Evolutionary conservation across 192 early-diverging fungal genomes (phyloP), one percentile per base, ranked within the genome.

Genomic region (Linnemannia hyalina): DNA sequence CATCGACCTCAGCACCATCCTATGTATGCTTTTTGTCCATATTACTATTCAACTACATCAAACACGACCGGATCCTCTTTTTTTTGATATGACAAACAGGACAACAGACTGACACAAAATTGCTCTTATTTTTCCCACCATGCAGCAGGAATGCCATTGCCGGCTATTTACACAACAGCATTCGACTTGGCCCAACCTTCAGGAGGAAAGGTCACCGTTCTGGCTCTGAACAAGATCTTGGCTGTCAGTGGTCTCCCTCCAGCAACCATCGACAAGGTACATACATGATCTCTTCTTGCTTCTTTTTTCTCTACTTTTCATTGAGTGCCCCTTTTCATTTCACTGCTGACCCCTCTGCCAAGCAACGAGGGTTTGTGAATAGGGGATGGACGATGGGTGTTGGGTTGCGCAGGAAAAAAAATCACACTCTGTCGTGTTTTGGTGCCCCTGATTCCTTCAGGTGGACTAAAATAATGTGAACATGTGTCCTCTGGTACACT

Each of bases 101-200:
- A 60, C n/a, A 70, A 41, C 38, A 42, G 6, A 11, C 69, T 32
- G 16, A 40, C 35, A 23, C 68, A 10, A 36, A 23, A 57, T 75
- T 47, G 36, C 49, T 52, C 20, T 52, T 52, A 40, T 18, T 55
- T 8, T 18, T 49, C 8, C 60, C 1, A n/a, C 9, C 26, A 29
- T 16, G 40, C 55, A 85, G 83, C 75, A 16, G 78, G 83, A 22
- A 77, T 80, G 54, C 26, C 32, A 15, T 75, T 93, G 18, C 91
- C 92, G 2, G 80, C 87, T 26, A 87, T 91, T 8, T 93, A 92
- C 70, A 74, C 83, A 35, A 85, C 83, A 10, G 90, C 91, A 6
- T 93, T 91, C 63, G 78, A 83, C 40, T 68, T 81, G 52, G 89
- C 90, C 1, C 73, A 81, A 32, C 91, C 91, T 20, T 80, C 76